Conservation (phyloP, 2,329 filamentous ascomycete species). For the Fusarium phyllophilum region DNA sequence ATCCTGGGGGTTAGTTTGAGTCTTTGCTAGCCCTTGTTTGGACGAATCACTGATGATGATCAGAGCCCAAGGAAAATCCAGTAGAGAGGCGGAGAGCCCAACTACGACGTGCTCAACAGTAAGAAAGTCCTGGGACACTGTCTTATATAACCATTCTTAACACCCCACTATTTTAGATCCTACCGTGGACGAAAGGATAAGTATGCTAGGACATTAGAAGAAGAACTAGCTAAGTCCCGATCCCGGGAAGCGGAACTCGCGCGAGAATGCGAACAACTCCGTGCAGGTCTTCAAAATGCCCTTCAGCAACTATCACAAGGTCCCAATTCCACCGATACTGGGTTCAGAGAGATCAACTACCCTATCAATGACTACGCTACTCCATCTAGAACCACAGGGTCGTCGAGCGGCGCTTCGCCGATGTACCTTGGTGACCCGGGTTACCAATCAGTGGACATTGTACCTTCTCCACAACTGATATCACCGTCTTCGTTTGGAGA, state of each 20-base stretch:
- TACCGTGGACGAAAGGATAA: slow-evolving; percentile 31
- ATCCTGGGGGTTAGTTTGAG: slow-evolving; percentile 41
- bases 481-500: slow-evolving; percentile 5
- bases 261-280: slow-evolving; percentile 18
- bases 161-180: not conserved
- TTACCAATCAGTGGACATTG: not conserved
- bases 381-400: not conserved
- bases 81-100: slow-evolving; percentile 27
- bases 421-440: not conserved
- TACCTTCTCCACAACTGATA: slow-evolving; percentile 11
- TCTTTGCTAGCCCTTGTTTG: not conserved
- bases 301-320: not conserved
- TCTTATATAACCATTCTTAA: not conserved
- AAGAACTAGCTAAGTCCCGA: slow-evolving; percentile 16
- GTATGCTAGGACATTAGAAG: slow-evolving; percentile 13
- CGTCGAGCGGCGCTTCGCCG: not conserved
- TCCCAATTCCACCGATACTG: not conserved
- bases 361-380: not conserved
- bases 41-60: not conserved
- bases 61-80: slow-evolving; percentile 24
- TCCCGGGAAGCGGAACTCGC: slow-evolving; percentile 11
- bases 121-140: not conserved
- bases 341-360: not conserved
- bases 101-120: slow-evolving; percentile 30
- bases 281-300: not conserved